These are phyloP conservation scores for Sphagnum tenellum DNA, from an alignment of 225 moss, liverwort and hornwort genomes.

Conservation along the genomic window DNA sequence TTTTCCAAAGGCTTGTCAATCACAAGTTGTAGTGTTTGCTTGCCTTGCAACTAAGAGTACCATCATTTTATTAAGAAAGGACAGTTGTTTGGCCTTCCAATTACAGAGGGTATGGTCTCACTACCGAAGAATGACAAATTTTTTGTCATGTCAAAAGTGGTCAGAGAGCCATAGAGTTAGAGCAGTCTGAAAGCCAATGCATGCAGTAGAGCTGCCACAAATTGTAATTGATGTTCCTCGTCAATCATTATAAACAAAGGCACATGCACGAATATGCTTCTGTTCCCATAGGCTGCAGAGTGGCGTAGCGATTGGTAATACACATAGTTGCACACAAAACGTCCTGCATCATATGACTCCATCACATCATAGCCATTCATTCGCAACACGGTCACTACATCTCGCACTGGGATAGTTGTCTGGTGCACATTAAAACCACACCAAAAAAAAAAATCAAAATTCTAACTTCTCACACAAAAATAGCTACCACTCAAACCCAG, in stretches of 20 bases:
- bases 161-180: no score
- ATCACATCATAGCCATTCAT: conserved; percentile 61
- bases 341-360: conserved; percentile 75
- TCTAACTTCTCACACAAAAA: no score
- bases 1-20: no score
- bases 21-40: no score
- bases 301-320: conserved; percentile 79
- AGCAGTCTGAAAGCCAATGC: conserved; percentile 19
- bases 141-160: no score
- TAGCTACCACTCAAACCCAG: no score
- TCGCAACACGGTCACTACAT: conserved; percentile 42
- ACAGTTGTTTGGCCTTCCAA: no score
- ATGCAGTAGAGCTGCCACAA: conserved; percentile 54
- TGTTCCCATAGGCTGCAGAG: conserved; percentile 42
- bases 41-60: no score
- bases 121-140: no score
- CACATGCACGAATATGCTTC: conserved; percentile 78
- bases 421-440: conserved; percentile 7
- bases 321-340: conserved; percentile 91
- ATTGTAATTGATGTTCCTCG: conserved; percentile 62
- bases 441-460: no score
- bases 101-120: no score
- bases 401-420: conserved; percentile 40
- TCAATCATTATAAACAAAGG: conserved; percentile 60
- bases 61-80: no score